phyloP scores from a whole-genome alignment of 2,329 filamentous ascomycete species.

The Neocucurbitaria cava region DNA sequence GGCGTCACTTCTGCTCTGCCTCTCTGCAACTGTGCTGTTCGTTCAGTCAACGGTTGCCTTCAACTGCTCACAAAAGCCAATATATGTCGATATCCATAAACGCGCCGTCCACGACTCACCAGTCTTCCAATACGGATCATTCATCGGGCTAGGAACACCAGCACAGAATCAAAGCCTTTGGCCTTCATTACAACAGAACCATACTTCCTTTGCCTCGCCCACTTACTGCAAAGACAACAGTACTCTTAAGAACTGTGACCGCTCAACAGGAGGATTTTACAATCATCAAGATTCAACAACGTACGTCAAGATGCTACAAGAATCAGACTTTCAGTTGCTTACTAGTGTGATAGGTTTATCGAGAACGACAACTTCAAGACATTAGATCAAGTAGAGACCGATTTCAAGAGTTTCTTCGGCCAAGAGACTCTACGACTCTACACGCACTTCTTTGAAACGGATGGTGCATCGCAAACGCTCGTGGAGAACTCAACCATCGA shows the following conservation, averaged over 20 bases:
- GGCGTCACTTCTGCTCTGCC: slow-evolving; percentile 33
- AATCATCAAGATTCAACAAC: slow-evolving; percentile 36
- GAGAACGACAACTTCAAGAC: slow-evolving; percentile 31
- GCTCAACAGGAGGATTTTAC: slow-evolving; percentile 46
- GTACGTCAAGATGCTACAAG: slow-evolving; percentile 26
- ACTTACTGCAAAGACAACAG: slow-evolving; percentile 48
- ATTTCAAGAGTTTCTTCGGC: slow-evolving; percentile 39
- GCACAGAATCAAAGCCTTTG: slow-evolving; percentile 55
- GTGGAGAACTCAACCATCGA: slow-evolving; percentile 45
- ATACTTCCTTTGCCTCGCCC: slow-evolving; percentile 48
- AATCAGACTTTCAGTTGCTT: slow-evolving; percentile 6
- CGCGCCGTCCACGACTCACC: slow-evolving; percentile 50
- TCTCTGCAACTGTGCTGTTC: slow-evolving; percentile 44
- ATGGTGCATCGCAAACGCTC: slow-evolving; percentile 46
- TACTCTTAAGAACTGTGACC: slow-evolving; percentile 40
- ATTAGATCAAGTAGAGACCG: slow-evolving; percentile 30
- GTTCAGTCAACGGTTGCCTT: slow-evolving; percentile 46
- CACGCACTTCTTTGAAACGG: slow-evolving; percentile 51
- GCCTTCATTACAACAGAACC: slow-evolving; percentile 52
- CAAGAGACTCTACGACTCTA: slow-evolving; percentile 48
- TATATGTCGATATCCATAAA: slow-evolving; percentile 56
- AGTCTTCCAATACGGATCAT: slow-evolving; percentile 54
- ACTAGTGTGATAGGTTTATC: slow-evolving; percentile 29
- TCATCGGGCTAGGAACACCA: slow-evolving; percentile 52
- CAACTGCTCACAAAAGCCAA: slow-evolving; percentile 48